Conservation (phyloP, 2,329 filamentous ascomycete genomes). For the Aspergillus glaucus region DNA sequence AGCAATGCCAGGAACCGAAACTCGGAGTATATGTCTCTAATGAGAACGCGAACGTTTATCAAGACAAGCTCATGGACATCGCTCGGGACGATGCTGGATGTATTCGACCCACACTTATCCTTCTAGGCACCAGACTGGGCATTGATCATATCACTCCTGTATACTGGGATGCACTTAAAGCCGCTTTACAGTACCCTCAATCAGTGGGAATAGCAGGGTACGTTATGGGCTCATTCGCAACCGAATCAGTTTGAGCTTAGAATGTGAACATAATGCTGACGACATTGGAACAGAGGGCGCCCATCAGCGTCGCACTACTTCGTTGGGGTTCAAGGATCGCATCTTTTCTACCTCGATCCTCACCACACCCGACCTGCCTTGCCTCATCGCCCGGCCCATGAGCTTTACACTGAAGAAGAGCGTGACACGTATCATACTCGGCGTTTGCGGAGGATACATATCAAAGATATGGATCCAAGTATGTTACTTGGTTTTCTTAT, state of each 20-base stretch:
- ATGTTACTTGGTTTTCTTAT: conserved; percentile 96
- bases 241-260: neutral
- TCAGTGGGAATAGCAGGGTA: conserved; percentile 96
- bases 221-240: conserved; percentile 10
- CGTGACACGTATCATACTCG: conserved; percentile 80
- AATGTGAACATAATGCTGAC: neutral
- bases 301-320: conserved; percentile 85
- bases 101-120: conserved; percentile 79
- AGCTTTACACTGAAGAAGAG: conserved; percentile 61
- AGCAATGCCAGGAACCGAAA: conserved; percentile 54
- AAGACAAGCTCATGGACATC: conserved; percentile 75
- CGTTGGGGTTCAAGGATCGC: conserved; percentile 63
- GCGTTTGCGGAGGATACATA: conserved; percentile 71
- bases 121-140: conserved; percentile 82
- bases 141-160: conserved; percentile 92
- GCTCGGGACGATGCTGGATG: conserved; percentile 59
- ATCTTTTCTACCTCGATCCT: conserved; percentile 92
- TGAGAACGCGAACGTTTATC: conserved; percentile 86
- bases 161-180: conserved; percentile 90
- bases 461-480: conserved; percentile 93
- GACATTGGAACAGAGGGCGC: conserved; percentile 59
- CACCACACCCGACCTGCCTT: conserved; percentile 76
- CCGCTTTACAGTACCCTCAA: conserved; percentile 77
- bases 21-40: conserved; percentile 83
- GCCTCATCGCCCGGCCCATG: conserved; percentile 49